A percentile compares a stretch with the other conserved stretches of the same genome.
phyloP scores from a whole-genome alignment of 2,329 filamentous ascomycete species.

The Trichophyton rubrum region DNA sequence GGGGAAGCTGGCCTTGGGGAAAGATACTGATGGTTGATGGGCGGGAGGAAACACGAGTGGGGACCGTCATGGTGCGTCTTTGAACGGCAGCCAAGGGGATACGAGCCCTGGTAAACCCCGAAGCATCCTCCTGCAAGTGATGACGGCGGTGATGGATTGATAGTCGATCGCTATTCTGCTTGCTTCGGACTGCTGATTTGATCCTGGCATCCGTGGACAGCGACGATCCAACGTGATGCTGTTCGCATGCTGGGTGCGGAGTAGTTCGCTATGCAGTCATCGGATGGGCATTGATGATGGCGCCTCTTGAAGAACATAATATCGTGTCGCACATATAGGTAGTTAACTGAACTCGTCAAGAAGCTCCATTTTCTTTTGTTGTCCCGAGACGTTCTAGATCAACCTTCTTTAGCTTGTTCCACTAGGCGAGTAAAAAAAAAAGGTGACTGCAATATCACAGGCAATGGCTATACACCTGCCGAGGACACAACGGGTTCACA shows the following conservation, averaged over 20 bases:
- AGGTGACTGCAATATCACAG: not conserved
- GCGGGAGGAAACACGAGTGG: not conserved
- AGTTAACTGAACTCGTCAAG: too few species aligned
- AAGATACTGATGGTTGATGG: not conserved
- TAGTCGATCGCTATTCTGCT: not conserved
- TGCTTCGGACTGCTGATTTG: not conserved
- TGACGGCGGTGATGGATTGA: not conserved
- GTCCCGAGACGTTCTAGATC: not conserved
- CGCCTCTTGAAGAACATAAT: not conserved
- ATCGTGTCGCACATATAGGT: not conserved
- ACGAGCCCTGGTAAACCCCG: not conserved
- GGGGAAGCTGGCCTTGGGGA: not conserved
- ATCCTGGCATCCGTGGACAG: not conserved
- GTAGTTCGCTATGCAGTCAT: too few species aligned
- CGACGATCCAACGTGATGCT: not conserved
- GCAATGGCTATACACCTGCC: not conserved
- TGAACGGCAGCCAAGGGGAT: not conserved
- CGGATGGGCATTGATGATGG: too few species aligned
- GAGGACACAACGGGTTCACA: not conserved
- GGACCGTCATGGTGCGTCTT: not conserved
- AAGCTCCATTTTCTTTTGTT: not conserved
- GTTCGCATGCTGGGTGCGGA: not conserved
- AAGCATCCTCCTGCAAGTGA: not conserved
- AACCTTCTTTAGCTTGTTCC: not conserved
- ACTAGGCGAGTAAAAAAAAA: not conserved